These are phyloP conservation scores for Cyberlindnera japonica DNA, from an alignment of 805 yeast species.

Conservation along the genomic window DNA sequence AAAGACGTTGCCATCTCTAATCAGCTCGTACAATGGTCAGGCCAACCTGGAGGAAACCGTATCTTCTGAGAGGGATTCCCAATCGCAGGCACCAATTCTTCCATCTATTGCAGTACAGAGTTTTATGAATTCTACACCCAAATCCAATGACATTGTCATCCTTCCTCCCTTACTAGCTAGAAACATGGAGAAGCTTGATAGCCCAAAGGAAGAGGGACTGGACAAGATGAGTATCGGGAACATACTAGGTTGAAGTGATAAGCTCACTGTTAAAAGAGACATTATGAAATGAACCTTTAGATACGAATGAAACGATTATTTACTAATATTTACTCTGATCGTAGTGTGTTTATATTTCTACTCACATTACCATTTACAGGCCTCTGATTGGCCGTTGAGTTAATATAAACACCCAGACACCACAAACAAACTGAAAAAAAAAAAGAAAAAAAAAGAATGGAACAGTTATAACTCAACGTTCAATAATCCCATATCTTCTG, in stretches of 20 bases:
- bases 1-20: background rate
- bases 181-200: constrained; percentile 10
- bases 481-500: background rate
- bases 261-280: background rate
- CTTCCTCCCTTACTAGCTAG: too few relatives aligned
- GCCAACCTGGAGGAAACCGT: too few relatives aligned
- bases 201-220: constrained; percentile 6
- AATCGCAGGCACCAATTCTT: too few relatives aligned
- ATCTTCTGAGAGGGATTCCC: too few relatives aligned
- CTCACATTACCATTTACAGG: background rate
- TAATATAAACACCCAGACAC: background rate
- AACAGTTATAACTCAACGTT: background rate
- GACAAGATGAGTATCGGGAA: constrained; percentile 24
- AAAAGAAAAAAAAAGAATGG: constrained; percentile 6
- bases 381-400: background rate
- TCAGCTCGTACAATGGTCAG: too few relatives aligned
- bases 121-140: too few relatives aligned
- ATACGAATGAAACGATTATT: background rate
- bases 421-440: constrained; percentile 1
- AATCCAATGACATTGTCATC: background rate
- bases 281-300: background rate
- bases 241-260: constrained; percentile 15
- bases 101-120: too few relatives aligned
- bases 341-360: too few relatives aligned
- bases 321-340: too few relatives aligned